Evolutionary conservation across 2,329 filamentous ascomycete species (phyloP), one percentile per base, ranked within the genome.

Genomic region (Colletotrichum noveboracense): DNA sequence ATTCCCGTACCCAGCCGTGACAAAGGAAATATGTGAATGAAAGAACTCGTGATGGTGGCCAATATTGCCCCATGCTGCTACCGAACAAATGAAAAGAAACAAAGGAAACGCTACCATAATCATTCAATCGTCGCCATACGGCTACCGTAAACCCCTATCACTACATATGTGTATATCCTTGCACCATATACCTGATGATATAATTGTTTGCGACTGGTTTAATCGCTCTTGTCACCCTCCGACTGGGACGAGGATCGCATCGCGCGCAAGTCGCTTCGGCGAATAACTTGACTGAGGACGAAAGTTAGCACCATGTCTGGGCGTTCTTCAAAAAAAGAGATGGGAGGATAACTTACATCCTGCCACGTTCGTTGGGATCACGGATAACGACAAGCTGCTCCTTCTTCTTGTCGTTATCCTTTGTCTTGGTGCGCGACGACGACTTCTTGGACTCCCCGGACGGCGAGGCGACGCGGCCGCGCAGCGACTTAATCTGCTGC

Each of bases 321-420:
- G 5, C 10, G 30, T 6, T 26, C 13, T 1, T 61, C 4, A 43
- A 26, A 30, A 4, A 26, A 5, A n/a, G 16, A 26, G 32, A n/a
- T n/a, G 13, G 30, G 8, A 16, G 7, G 1, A 16, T 7, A 9
- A 71, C 77, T 78, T 48, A 78, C 77, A 78, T 75, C 26, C 65
- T 71, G n/a, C 72, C 71, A 24, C 77, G 71, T 28, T 78, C 77
- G 21, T 68, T 76, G 32, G 77, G 77, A 62, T 78, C 73, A 4
- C 77, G 71, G 8, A 78, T 69, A 3, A 78, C 75, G 21, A 78
- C 75, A 66, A 78, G 32, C 68, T 78, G 75, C 24, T 76, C 74
- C 66, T 75, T 69, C 69, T 78, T 78, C 66, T 77, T 77, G 14
- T 77, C 76, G 32, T 58, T 64, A 7, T 78, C 75, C 62, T 77